Percentiles rank a stretch among this genome's conserved stretches.
Evolutionary conservation across 257 asterid species (phyloP).

Genomic region (Fraxinus anomala): DNA sequence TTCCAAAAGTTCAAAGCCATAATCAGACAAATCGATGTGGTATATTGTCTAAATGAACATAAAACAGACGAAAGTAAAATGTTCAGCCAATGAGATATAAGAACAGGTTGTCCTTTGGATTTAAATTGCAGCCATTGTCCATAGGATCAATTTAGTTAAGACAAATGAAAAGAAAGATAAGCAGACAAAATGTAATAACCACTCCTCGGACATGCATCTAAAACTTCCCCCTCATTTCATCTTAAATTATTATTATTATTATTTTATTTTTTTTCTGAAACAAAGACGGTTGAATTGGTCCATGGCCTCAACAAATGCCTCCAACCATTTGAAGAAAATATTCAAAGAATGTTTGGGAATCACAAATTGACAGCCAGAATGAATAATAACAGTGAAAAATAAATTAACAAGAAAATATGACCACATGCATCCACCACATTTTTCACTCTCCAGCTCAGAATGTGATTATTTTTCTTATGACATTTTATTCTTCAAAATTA

Average conservation of each 20-base stretch:
- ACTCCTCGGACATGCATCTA: neutral
- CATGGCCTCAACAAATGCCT: slow-evolving; percentile 5
- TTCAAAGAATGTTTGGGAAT: neutral
- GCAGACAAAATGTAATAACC: neutral
- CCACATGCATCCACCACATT: neutral
- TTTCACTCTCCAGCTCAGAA: neutral
- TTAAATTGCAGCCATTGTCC: neutral
- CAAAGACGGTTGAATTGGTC: neutral
- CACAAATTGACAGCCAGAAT: neutral
- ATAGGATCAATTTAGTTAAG: neutral
- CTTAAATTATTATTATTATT: neutral
- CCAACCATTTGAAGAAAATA: slow-evolving; percentile 1
- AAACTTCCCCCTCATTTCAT: neutral
- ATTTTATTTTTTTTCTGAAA: neutral
- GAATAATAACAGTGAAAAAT: neutral
- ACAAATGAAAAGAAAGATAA: neutral
- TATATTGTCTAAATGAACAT: neutral
- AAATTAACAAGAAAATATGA: neutral
- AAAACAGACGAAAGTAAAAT: neutral
- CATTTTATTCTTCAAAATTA: neutral
- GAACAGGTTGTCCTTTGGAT: neutral
- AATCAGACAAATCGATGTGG: slow-evolving; percentile 4
- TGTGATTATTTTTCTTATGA: neutral
- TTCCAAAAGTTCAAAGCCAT: slow-evolving; percentile 20
- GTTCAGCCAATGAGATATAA: neutral